Percentiles rank a stretch among this genome's conserved stretches.
phyloP scores from a whole-genome alignment of 495 filamentous ascomycete species.

The Tetracladium setigerum region DNA sequence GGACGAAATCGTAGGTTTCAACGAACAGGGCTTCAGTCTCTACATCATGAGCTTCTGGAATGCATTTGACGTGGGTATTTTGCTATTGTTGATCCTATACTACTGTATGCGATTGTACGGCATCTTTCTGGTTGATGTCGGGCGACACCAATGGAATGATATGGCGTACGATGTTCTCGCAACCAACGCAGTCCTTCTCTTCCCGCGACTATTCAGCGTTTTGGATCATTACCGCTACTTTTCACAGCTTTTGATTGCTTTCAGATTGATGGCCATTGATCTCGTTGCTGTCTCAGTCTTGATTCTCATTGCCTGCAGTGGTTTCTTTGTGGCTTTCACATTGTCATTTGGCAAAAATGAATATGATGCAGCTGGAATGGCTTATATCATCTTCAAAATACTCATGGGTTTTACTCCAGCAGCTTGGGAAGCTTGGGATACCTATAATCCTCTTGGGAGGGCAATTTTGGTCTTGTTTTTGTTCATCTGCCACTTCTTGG shows the following conservation, averaged over 20 bases:
- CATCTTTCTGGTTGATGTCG: constrained; percentile 63
- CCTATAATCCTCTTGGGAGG: constrained; percentile 72
- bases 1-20: constrained; percentile 88
- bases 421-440: constrained; percentile 60
- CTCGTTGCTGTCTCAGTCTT: constrained; percentile 75
- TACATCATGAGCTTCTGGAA: constrained; percentile 98
- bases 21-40: constrained; percentile 86
- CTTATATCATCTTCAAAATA: constrained; percentile 86
- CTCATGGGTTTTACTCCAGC: constrained; percentile 68
- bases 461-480: constrained; percentile 70
- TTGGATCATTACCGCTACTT: constrained; percentile 94
- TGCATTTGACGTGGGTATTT: constrained; percentile 81
- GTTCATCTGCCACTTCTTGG: constrained; percentile 88
- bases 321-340: constrained; percentile 91
- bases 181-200: constrained; percentile 78
- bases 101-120: constrained; percentile 85
- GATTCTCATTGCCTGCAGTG: constrained; percentile 78
- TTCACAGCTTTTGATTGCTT: constrained; percentile 86
- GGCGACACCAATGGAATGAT: constrained; percentile 55
- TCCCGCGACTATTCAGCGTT: constrained; percentile 84
- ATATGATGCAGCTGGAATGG: constrained; percentile 57
- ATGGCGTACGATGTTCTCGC: constrained; percentile 89
- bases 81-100: constrained; percentile 79
- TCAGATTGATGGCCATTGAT: constrained; percentile 86
- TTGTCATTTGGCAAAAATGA: constrained; percentile 62